phyloP scores from a whole-genome alignment of 106 monocot species.

The Cymbidium sinense region DNA sequence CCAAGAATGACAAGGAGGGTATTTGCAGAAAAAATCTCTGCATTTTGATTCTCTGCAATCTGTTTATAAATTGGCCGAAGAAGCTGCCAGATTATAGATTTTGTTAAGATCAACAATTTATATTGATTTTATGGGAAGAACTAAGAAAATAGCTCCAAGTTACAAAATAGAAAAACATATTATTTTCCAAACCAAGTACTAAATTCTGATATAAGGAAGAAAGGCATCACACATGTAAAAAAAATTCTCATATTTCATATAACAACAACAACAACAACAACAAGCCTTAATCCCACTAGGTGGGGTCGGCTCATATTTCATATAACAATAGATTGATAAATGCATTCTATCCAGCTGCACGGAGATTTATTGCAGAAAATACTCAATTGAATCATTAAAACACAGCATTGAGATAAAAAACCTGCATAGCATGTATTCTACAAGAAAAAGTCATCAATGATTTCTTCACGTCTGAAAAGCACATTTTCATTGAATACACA shows the following conservation, averaged over 20 bases:
- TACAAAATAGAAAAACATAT: background rate
- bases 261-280: no score
- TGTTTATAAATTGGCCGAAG: slow-evolving; percentile 96
- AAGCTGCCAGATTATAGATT: slow-evolving; percentile 37
- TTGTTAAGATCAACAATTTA: background rate
- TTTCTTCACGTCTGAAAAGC: background rate
- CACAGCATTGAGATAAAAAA: background rate
- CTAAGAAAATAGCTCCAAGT: background rate
- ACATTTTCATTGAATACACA: slow-evolving; percentile 2
- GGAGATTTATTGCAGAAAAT: background rate
- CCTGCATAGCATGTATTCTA: background rate
- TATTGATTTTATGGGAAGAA: background rate
- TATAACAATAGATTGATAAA: background rate
- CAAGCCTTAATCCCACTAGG: no score
- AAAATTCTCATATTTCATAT: background rate
- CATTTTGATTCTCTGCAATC: slow-evolving; percentile 98
- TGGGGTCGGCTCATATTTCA: no score
- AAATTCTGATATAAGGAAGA: background rate
- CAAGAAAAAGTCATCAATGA: background rate
- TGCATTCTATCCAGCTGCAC: background rate
- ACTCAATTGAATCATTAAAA: background rate
- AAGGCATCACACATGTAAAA: background rate
- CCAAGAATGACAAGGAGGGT: slow-evolving; percentile 97
- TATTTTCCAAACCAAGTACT: background rate
- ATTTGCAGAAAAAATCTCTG: slow-evolving; percentile 98